Evolutionary conservation across 2,329 filamentous ascomycete genomes (phyloP).

Genomic region (Microascus cirrosus): DNA sequence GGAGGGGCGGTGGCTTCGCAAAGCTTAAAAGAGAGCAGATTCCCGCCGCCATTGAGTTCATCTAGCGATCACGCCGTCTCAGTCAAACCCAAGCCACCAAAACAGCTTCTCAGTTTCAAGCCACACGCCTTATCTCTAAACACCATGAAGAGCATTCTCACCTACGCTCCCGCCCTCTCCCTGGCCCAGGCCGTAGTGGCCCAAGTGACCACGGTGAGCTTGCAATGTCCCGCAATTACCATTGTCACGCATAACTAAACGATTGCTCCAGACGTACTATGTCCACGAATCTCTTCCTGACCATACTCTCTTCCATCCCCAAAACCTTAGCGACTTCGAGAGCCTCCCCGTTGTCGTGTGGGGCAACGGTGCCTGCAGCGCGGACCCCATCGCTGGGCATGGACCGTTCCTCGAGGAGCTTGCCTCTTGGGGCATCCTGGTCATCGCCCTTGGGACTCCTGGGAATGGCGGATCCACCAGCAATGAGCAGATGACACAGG

Average conservation of each 20-base stretch:
- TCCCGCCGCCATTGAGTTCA: too few species aligned
- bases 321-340: constrained; percentile 6
- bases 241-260: neutral
- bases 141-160: too few species aligned
- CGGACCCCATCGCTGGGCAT: constrained; percentile 9
- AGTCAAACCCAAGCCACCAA: too few species aligned
- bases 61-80: too few species aligned
- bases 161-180: neutral
- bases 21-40: too few species aligned
- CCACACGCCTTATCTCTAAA: too few species aligned
- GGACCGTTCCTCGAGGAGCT: constrained; percentile 12
- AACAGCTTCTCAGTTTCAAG: too few species aligned
- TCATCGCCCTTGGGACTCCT: constrained; percentile 13
- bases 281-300: neutral
- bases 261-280: neutral
- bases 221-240: neutral
- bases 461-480: constrained; percentile 12
- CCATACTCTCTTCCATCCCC: constrained; percentile 15
- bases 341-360: constrained; percentile 16
- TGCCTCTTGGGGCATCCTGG: constrained; percentile 14
- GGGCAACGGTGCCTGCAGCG: constrained; percentile 17
- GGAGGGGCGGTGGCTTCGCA: too few species aligned
- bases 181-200: neutral
- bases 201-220: neutral
- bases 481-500: constrained; percentile 12